These are phyloP conservation scores for Penicillium canariense DNA, from an alignment of 495 filamentous ascomycete species.

Conservation along the genomic window DNA sequence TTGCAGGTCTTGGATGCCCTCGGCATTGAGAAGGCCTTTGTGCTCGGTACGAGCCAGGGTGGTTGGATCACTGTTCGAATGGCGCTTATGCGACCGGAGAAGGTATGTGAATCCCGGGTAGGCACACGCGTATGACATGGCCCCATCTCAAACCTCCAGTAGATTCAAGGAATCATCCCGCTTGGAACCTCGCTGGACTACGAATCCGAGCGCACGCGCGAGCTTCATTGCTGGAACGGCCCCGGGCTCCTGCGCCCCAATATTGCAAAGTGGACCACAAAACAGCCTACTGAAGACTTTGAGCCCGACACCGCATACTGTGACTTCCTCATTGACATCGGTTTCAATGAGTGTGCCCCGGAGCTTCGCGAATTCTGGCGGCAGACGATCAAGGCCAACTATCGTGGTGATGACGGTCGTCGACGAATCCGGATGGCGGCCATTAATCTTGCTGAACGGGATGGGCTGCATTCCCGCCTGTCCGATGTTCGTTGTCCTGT, in stretches of 20 bases:
- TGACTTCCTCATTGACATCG: conserved; percentile 53
- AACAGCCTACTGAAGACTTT: conserved; percentile 48
- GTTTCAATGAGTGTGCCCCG: conserved; percentile 45
- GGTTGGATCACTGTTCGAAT: conserved; percentile 60
- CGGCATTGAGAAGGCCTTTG: conserved; percentile 54
- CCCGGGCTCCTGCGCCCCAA: conserved; percentile 32
- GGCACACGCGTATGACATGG: too few relatives aligned
- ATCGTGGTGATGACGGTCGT: conserved; percentile 58
- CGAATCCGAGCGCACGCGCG: conserved; percentile 54
- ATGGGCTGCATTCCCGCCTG: conserved; percentile 53
- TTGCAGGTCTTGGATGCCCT: conserved; percentile 52
- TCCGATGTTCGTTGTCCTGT: conserved; percentile 60
- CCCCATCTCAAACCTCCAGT: too few relatives aligned
- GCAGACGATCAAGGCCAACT: conserved; percentile 51
- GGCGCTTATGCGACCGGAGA: conserved; percentile 58
- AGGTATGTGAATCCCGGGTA: conserved; percentile 32
- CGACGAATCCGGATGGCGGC: conserved; percentile 54
- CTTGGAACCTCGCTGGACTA: conserved; percentile 62
- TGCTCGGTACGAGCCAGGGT: conserved; percentile 61
- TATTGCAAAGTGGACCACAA: conserved; percentile 50
- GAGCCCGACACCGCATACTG: conserved; percentile 52
- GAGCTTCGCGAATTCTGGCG: conserved; percentile 51
- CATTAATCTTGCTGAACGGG: conserved; percentile 56
- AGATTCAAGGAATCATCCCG: conserved; percentile 59
- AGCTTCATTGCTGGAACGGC: conserved; percentile 57